phyloP scores from a whole-genome alignment of 2,329 filamentous ascomycete genomes.

The Elsinoe arachidis region DNA sequence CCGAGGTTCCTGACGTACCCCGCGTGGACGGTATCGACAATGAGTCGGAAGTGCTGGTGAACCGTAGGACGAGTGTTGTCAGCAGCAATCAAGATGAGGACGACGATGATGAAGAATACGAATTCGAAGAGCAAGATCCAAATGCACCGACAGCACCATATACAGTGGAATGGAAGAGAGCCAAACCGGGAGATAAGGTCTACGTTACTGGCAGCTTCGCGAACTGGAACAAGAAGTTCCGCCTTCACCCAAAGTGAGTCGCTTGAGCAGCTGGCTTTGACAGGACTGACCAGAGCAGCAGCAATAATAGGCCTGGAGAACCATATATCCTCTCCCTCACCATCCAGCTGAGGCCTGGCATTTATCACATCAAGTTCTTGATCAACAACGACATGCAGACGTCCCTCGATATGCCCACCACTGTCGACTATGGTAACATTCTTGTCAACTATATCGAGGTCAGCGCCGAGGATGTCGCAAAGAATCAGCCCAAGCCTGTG shows the following conservation, averaged over 20 bases:
- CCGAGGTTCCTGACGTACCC: slow-evolving; percentile 36
- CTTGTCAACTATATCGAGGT: slow-evolving; percentile 98
- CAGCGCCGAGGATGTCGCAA: slow-evolving; percentile 59
- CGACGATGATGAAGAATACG: slow-evolving; percentile 48
- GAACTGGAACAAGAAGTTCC: slow-evolving; percentile 92
- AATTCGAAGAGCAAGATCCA: slow-evolving; percentile 49
- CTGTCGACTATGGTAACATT: slow-evolving; percentile 96
- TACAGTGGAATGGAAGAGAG: slow-evolving; percentile 69
- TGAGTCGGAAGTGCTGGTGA: not conserved
- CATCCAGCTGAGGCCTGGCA: slow-evolving; percentile 80
- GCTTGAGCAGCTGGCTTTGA: not conserved
- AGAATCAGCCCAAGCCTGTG: slow-evolving; percentile 18
- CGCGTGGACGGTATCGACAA: slow-evolving; percentile 26
- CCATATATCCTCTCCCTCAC: slow-evolving; percentile 60
- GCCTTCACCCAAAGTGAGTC: slow-evolving; percentile 74
- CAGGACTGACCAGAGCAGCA: slow-evolving; percentile 20
- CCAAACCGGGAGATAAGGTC: slow-evolving; percentile 65
- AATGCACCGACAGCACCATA: slow-evolving; percentile 59
- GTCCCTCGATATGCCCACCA: slow-evolving; percentile 53
- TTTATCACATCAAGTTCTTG: slow-evolving; percentile 92
- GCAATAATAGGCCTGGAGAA: slow-evolving; percentile 25
- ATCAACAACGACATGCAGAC: slow-evolving; percentile 80
- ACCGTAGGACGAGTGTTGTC: slow-evolving; percentile 45
- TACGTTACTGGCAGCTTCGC: slow-evolving; percentile 98
- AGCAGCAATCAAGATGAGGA: slow-evolving; percentile 62